Percentiles rank a stretch among this genome's conserved stretches.
phyloP scores from a whole-genome alignment of 2,329 filamentous ascomycete species.

The Pyrenochaeta sp. region DNA sequence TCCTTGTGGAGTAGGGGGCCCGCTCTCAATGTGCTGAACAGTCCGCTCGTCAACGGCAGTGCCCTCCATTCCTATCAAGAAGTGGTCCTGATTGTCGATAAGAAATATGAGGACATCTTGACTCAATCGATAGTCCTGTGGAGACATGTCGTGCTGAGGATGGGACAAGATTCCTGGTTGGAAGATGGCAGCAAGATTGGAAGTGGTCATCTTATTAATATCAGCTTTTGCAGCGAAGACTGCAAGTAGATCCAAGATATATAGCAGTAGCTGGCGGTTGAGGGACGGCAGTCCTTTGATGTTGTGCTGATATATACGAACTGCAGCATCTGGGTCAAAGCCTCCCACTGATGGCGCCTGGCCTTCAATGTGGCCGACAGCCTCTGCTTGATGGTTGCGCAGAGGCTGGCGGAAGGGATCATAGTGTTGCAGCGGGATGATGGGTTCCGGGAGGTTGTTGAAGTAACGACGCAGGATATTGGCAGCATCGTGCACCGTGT shows the following conservation, averaged over 20 bases:
- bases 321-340: constrained; percentile 78
- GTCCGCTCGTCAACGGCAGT: constrained; percentile 93
- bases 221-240: constrained; percentile 98
- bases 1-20: constrained; percentile 63
- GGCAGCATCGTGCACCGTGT: constrained; percentile 97
- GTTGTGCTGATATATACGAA: constrained; percentile 82
- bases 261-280: constrained; percentile 91
- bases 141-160: constrained; percentile 93
- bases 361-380: constrained; percentile 71
- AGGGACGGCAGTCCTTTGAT: constrained; percentile 93
- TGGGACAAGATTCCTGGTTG: constrained; percentile 96
- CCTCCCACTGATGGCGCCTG: constrained; percentile 74
- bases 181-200: constrained; percentile 95
- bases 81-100: constrained; percentile 98
- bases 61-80: constrained; percentile 97
- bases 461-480: constrained; percentile 96
- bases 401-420: constrained; percentile 89
- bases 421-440: constrained; percentile 93
- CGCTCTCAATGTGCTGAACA: constrained; percentile 74
- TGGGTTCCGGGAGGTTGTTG: constrained; percentile 94
- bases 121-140: constrained; percentile 90
- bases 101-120: constrained; percentile 97
- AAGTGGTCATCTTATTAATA: constrained; percentile 94
- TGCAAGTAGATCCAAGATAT: constrained; percentile 93
- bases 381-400: constrained; percentile 72